Conservation (phyloP, 108 stramenopile genomes). For the Fragilariopsis cylindrus region DNA sequence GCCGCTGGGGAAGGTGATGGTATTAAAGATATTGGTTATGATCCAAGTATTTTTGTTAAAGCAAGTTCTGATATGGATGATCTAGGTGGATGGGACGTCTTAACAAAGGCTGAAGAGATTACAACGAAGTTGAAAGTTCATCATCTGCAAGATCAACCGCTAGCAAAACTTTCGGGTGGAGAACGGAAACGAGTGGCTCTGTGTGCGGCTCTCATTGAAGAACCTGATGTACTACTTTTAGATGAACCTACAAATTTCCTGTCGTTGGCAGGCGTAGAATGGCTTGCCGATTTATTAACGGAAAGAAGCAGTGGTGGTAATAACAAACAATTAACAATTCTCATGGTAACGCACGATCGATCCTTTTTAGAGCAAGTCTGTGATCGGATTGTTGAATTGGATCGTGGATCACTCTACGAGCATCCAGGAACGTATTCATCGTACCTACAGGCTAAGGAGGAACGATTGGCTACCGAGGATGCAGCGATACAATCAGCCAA, state of each 20-base stretch:
- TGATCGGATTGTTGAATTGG: constrained; percentile 74
- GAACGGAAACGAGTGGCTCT: constrained; percentile 87
- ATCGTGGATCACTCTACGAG: constrained; percentile 69
- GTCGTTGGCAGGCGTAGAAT: constrained; percentile 92
- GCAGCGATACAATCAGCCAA: constrained; percentile 63
- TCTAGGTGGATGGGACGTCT: constrained; percentile 65
- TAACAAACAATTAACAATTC: constrained; percentile 79
- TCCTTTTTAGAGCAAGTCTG: constrained; percentile 93
- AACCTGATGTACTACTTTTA: constrained; percentile 78
- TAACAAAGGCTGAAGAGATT: constrained; percentile 82
- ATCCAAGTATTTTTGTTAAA: constrained; percentile 64
- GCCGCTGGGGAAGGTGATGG: constrained; percentile 6
- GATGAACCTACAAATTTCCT: constrained; percentile 96
- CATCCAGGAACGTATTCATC: constrained; percentile 69
- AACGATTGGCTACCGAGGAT: constrained; percentile 70
- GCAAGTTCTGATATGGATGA: constrained; percentile 74
- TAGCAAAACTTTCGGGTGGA: constrained; percentile 69
- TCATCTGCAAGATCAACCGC: constrained; percentile 63
- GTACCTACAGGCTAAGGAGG: constrained; percentile 73
- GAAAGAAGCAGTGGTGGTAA: constrained; percentile 32
- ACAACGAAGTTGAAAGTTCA: constrained; percentile 67
- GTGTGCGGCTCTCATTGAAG: constrained; percentile 74
- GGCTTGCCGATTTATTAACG: constrained; percentile 82
- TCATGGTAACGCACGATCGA: constrained; percentile 97
- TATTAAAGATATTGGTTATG: background rate